Base-by-base conservation (phyloP, 164 flowering plant species). In the Vitis rupestris region DNA sequence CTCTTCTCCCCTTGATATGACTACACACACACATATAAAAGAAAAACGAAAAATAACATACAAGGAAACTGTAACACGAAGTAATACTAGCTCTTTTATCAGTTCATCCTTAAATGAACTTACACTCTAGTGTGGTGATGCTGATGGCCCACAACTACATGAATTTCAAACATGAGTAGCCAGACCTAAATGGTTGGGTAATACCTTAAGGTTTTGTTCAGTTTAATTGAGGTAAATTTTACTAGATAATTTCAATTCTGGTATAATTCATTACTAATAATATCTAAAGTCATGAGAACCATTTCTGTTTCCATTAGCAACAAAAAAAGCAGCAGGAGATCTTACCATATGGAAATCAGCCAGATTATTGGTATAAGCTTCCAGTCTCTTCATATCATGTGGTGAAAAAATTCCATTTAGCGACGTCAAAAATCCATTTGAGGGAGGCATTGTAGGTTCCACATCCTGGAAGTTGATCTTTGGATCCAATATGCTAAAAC, bases 401-500 rank as follows among this genome's bases (percentile, higher is more conserved):
- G 92, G 86, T 65, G 92, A 76, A 57, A 91, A 57, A 63, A 78
- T 69, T 61, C 71, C 82, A 50, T 61, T 74, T 11, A 77, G 69
- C 14, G 85, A 80, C 61, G 56, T 80, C 70, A 76, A 59, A 76
- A 67, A 65, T 69, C 76, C 86, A 78, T 84, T 80, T 49, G 82
- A 57, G 49, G 74, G 65, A 10, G 82, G 59, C 13, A 4, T 14
- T 3, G 78, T 15, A 55, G 79, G 48, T 37, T 84, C 87, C 30
- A 49, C 19, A 50, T 87, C 90, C 10, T 67, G 55, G 78, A 85
- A 91, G 76, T 87, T 85, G 73, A 87, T 80, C 75, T 86, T 91
- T 17, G 98, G 97, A 73, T 90, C 96, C 82, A 96, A 72, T 50
- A 96, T 61, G 53, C 99, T 93, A 82, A 50, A 82, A 73, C 4